Evolutionary conservation across 2,329 filamentous ascomycete species (phyloP).

Genomic region (Thermothelomyces thermophilus): DNA sequence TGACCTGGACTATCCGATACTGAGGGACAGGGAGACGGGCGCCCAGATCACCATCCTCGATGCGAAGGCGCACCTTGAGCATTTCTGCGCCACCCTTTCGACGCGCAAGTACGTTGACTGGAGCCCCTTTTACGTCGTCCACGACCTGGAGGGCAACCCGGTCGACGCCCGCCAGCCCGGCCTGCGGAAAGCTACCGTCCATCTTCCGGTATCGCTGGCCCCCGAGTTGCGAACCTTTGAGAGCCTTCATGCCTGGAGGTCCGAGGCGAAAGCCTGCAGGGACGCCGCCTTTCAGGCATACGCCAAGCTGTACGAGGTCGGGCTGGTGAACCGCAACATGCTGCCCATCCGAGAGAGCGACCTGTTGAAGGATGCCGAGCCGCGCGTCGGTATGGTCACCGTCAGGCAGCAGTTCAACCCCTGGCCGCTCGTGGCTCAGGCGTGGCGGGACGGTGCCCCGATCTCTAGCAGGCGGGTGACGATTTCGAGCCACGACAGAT

Average conservation of each 20-base stretch:
- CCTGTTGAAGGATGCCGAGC: constrained; percentile 33
- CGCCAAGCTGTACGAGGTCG: constrained; percentile 58
- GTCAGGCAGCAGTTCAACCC: constrained; percentile 39
- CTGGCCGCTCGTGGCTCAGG: constrained; percentile 39
- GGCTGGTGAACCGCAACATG: constrained; percentile 70
- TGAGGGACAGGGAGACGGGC: constrained; percentile 36
- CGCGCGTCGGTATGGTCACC: constrained; percentile 30
- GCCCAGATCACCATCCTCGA: constrained; percentile 67
- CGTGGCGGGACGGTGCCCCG: constrained; percentile 34
- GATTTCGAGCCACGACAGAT: constrained; percentile 31
- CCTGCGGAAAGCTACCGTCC: constrained; percentile 52
- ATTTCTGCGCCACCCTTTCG: constrained; percentile 66
- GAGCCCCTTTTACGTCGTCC: constrained; percentile 60
- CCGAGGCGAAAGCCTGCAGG: constrained; percentile 65
- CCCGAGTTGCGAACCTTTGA: constrained; percentile 47
- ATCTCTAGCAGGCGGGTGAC: constrained; percentile 29
- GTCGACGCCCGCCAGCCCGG: constrained; percentile 20
- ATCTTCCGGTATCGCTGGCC: constrained; percentile 66
- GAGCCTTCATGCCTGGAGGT: constrained; percentile 55
- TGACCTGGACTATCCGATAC: constrained; percentile 28
- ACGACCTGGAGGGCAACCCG: constrained; percentile 29
- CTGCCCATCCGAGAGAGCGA: constrained; percentile 53
- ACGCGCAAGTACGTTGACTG: constrained; percentile 54
- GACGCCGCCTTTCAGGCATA: constrained; percentile 84
- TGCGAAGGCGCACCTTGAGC: constrained; percentile 67